Evolutionary conservation across 2,329 filamentous ascomycete genomes (phyloP).

Genomic region (Microcyclosporella mali): DNA sequence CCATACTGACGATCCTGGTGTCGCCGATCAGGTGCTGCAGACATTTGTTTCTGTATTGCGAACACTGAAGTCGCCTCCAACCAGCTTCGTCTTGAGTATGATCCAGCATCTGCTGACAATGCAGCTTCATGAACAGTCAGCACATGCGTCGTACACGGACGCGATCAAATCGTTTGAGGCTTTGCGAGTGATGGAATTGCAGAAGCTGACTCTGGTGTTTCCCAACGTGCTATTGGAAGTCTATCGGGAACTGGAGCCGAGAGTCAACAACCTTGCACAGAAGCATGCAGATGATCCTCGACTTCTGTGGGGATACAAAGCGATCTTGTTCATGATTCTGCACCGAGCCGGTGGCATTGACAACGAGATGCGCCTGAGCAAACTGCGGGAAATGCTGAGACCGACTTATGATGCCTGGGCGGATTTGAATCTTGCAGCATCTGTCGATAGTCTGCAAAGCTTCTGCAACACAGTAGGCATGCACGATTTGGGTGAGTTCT

Average conservation of each 20-base stretch:
- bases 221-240: slow-evolving; percentile 79
- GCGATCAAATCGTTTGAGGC: slow-evolving; percentile 83
- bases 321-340: slow-evolving; percentile 87
- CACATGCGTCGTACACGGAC: slow-evolving; percentile 71
- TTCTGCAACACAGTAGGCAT: slow-evolving; percentile 79
- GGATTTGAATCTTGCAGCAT: slow-evolving; percentile 58
- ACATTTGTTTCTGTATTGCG: slow-evolving; percentile 28
- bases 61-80: slow-evolving; percentile 21
- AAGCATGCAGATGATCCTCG: slow-evolving; percentile 72
- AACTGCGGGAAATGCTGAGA: slow-evolving; percentile 71
- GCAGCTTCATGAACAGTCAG: slow-evolving; percentile 65
- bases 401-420: slow-evolving; percentile 79
- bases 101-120: slow-evolving; percentile 86
- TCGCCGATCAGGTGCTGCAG: slow-evolving; percentile 28
- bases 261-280: slow-evolving; percentile 72
- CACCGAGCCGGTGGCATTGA: slow-evolving; percentile 77
- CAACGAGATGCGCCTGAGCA: slow-evolving; percentile 60
- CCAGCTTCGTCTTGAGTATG: slow-evolving; percentile 72
- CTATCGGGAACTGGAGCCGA: slow-evolving; percentile 78
- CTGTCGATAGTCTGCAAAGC: slow-evolving; percentile 65
- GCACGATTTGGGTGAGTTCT: slow-evolving; percentile 72
- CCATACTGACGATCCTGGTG: slow-evolving; percentile 53
- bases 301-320: slow-evolving; percentile 76
- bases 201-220: slow-evolving; percentile 82
- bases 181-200: slow-evolving; percentile 79